phyloP scores from a whole-genome alignment of 2,329 filamentous ascomycete species.

The Pseudogymnoascus sp. region DNA sequence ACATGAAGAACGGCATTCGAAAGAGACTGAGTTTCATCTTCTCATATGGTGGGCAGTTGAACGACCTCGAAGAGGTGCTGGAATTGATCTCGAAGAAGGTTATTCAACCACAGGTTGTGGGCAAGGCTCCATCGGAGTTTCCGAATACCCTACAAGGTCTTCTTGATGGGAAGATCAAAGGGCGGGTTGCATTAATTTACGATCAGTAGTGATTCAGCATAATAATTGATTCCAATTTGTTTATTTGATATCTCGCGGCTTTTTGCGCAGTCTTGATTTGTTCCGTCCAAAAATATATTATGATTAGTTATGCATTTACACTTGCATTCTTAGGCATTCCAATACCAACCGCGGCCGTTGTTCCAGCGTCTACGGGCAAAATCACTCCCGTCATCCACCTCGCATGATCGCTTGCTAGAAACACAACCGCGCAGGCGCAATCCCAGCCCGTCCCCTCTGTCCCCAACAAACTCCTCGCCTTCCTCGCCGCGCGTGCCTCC shows the following conservation, averaged over 20 bases:
- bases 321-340: background rate
- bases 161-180: slow-evolving; percentile 29
- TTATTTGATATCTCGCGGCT: background rate
- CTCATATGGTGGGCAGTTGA: slow-evolving; percentile 35
- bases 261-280: background rate
- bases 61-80: slow-evolving; percentile 31
- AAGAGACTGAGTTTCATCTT: slow-evolving; percentile 36
- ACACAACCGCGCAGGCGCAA: slow-evolving; percentile 40
- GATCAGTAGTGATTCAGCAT: background rate
- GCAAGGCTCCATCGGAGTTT: slow-evolving; percentile 27
- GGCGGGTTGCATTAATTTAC: background rate
- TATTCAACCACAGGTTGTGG: slow-evolving; percentile 30
- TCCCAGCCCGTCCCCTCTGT: slow-evolving; percentile 48
- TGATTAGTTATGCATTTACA: background rate
- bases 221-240: background rate
- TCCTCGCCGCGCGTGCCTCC: slow-evolving; percentile 31
- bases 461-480: slow-evolving; percentile 41
- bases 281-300: background rate
- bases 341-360: slow-evolving; percentile 32
- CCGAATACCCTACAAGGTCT: slow-evolving; percentile 28
- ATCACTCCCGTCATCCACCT: slow-evolving; percentile 43
- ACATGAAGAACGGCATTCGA: slow-evolving; percentile 37
- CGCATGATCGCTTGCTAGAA: slow-evolving; percentile 43
- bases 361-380: slow-evolving; percentile 39
- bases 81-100: slow-evolving; percentile 29